Conservation (phyloP, 371 early-diverging fungal species). For the Aphelidium insulamus region DNA sequence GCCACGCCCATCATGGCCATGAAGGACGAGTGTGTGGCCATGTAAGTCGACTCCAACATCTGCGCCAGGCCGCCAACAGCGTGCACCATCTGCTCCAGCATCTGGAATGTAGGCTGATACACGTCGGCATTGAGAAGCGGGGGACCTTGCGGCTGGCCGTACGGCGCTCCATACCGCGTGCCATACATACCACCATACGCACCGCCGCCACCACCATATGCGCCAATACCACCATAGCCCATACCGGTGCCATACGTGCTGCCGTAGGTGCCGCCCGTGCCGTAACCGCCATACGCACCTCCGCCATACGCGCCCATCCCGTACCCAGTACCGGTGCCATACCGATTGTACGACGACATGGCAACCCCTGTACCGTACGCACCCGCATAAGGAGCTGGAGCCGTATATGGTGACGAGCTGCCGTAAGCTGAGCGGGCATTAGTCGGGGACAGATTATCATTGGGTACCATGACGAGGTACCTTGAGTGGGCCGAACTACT, state of each 20-base stretch:
- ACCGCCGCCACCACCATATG: slow-evolving; percentile 11
- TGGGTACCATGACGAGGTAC: no score
- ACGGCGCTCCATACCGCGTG: slow-evolving; percentile 10
- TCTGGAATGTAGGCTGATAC: slow-evolving; percentile 67
- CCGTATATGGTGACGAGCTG: no score
- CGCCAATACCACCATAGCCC: slow-evolving; percentile 19
- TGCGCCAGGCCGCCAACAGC: slow-evolving; percentile 90
- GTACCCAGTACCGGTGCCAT: no score
- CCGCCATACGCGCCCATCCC: slow-evolving; percentile 10
- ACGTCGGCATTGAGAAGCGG: slow-evolving; percentile 56
- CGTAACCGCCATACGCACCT: slow-evolving; percentile 17
- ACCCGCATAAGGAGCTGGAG: no score
- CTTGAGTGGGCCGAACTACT: no score
- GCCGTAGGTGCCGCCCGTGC: slow-evolving; percentile 14
- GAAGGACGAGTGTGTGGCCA: slow-evolving; percentile 87
- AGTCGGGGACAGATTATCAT: no score
- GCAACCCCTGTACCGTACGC: no score
- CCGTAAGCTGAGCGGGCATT: no score
- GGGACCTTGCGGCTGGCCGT: slow-evolving; percentile 27
- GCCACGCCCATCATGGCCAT: slow-evolving; percentile 94
- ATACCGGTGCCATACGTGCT: slow-evolving; percentile 20
- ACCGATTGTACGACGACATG: no score
- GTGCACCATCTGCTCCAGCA: slow-evolving; percentile 70
- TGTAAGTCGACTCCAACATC: slow-evolving; percentile 87
- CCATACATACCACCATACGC: slow-evolving; percentile 9